phyloP scores from a whole-genome alignment of 257 asterid species.

The Voacanga thouarsii region DNA sequence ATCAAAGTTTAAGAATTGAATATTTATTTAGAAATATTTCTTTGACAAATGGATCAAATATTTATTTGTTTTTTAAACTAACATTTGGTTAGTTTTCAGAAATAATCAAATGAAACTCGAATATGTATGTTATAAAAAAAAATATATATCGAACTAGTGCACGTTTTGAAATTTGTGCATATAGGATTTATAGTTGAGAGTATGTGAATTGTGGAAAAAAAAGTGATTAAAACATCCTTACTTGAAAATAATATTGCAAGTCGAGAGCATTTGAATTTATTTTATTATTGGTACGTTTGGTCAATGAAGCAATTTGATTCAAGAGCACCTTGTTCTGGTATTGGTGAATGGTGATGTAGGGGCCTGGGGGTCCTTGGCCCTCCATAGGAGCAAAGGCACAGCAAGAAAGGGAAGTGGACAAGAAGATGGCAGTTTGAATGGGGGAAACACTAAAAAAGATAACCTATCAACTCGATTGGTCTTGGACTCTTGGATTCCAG shows the following conservation, averaged over 20 bases:
- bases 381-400: not conserved
- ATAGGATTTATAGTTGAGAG: too few species aligned
- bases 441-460: constrained; percentile 22
- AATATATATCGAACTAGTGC: too few species aligned
- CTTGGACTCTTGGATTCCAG: constrained; percentile 20
- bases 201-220: too few species aligned
- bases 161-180: too few species aligned
- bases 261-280: not conserved
- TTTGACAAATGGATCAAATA: too few species aligned
- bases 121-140: too few species aligned
- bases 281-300: not conserved
- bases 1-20: not conserved
- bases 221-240: not conserved
- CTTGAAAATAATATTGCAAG: too few species aligned
- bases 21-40: too few species aligned
- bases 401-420: constrained; percentile 8
- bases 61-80: too few species aligned
- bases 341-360: constrained; percentile 19
- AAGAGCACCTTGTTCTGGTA: constrained; percentile 4
- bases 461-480: constrained; percentile 11
- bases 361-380: constrained; percentile 17
- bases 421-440: constrained; percentile 22
- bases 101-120: too few species aligned
- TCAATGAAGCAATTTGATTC: constrained; percentile 6
- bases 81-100: too few species aligned